These are phyloP conservation scores for Drechmeria coniospora DNA, from an alignment of 2,329 filamentous ascomycete genomes.

Conservation along the genomic window DNA sequence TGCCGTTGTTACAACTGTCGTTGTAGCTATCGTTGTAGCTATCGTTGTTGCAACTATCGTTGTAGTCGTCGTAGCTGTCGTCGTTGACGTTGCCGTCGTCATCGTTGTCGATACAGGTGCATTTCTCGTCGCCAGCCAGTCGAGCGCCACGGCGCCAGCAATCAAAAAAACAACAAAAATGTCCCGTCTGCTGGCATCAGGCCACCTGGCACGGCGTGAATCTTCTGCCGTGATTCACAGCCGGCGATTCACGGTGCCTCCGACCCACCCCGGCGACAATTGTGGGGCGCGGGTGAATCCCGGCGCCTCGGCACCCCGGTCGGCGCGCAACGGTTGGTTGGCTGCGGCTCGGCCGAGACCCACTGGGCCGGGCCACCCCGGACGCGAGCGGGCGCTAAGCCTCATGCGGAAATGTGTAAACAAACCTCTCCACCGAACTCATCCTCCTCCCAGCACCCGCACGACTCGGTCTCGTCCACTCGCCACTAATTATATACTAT, in stretches of 20 bases:
- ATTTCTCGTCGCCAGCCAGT: too few species aligned
- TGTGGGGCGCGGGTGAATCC: neutral
- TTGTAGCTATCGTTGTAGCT: too few species aligned
- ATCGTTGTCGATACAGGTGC: too few species aligned
- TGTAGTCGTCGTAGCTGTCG: too few species aligned
- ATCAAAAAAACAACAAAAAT: neutral
- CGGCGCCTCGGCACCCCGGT: neutral
- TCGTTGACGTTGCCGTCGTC: too few species aligned
- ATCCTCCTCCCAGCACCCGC: neutral
- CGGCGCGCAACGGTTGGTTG: conserved; percentile 10
- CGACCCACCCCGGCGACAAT: too few species aligned
- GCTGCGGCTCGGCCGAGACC: conserved; percentile 10
- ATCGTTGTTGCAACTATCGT: too few species aligned
- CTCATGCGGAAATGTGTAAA: conserved; percentile 30
- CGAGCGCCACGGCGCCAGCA: too few species aligned
- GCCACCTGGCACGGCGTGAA: neutral
- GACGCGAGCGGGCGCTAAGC: conserved; percentile 16
- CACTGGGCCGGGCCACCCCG: conserved; percentile 8
- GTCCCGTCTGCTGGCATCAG: neutral
- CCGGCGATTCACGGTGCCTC: conserved; percentile 9
- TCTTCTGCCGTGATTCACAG: neutral
- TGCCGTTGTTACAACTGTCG: too few species aligned
- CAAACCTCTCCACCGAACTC: conserved; percentile 11
- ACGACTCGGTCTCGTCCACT: conserved; percentile 1
- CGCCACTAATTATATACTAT: too few species aligned